Conservation (phyloP, 2,329 filamentous ascomycete genomes). For the Pseudogymnoascus sp. region DNA sequence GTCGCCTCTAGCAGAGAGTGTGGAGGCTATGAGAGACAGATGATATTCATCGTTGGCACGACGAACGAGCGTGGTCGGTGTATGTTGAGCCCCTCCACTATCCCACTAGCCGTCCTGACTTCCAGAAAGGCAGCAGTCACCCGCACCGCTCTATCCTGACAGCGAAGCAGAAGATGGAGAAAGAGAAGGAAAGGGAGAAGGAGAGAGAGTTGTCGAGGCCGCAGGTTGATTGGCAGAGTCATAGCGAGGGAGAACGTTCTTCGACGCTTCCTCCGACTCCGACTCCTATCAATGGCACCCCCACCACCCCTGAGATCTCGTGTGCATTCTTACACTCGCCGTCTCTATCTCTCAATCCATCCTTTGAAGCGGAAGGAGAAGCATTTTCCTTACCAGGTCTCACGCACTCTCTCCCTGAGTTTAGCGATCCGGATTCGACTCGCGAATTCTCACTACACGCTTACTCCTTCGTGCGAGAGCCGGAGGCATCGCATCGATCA, state of each 20-base stretch:
- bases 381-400: not conserved
- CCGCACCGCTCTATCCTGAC: constrained; percentile 6
- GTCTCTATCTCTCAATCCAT: not conserved
- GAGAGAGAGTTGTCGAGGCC: not conserved
- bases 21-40: constrained; percentile 53
- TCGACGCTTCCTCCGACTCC: not conserved
- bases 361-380: not conserved
- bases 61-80: constrained; percentile 10
- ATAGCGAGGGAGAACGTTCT: not conserved
- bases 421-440: not conserved
- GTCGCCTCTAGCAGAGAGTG: constrained; percentile 47
- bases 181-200: not conserved
- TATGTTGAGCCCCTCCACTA: not conserved
- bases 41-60: constrained; percentile 56
- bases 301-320: not conserved
- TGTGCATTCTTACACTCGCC: not conserved
- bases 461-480: not conserved
- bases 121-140: not conserved
- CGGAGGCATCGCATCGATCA: not conserved
- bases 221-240: not conserved
- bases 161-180: not conserved
- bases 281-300: not conserved
- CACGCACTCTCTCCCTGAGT: not conserved
- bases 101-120: constrained; percentile 1
- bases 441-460: not conserved